phyloP scores from a whole-genome alignment of 2,329 filamentous ascomycete species.

The Metarhizium guizhouense region DNA sequence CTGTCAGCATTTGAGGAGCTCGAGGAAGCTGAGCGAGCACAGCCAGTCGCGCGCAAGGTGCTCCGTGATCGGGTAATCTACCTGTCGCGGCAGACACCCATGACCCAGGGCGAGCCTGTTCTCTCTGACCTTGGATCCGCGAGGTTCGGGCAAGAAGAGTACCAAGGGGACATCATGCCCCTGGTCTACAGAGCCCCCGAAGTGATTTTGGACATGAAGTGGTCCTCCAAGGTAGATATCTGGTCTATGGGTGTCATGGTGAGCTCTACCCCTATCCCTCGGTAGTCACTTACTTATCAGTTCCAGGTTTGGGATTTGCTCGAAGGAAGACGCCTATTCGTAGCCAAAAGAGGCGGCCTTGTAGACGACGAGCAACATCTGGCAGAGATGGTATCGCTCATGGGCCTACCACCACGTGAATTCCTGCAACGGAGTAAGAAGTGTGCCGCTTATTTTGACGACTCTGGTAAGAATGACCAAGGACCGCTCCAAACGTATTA shows the following conservation, averaged over 20 bases:
- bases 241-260: conserved; percentile 15
- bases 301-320: not conserved
- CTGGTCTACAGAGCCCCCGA: conserved; percentile 17
- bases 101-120: conserved; percentile 2
- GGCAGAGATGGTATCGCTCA: conserved; percentile 10
- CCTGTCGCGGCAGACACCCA: not conserved
- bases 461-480: not conserved
- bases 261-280: not conserved
- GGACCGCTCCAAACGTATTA: not conserved
- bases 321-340: not conserved
- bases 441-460: not conserved
- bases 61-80: not conserved
- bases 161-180: conserved; percentile 12
- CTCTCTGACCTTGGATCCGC: not conserved
- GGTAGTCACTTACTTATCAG: not conserved
- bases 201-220: conserved; percentile 12
- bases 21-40: not conserved
- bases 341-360: not conserved
- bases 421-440: conserved; percentile 3
- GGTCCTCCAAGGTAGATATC: conserved; percentile 16
- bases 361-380: conserved; percentile 11
- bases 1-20: not conserved
- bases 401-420: conserved; percentile 6
- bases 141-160: not conserved
- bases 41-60: not conserved